These are phyloP conservation scores for Protomyces inouyei DNA, from an alignment of 1,139 yeast genomes.

Conservation along the genomic window DNA sequence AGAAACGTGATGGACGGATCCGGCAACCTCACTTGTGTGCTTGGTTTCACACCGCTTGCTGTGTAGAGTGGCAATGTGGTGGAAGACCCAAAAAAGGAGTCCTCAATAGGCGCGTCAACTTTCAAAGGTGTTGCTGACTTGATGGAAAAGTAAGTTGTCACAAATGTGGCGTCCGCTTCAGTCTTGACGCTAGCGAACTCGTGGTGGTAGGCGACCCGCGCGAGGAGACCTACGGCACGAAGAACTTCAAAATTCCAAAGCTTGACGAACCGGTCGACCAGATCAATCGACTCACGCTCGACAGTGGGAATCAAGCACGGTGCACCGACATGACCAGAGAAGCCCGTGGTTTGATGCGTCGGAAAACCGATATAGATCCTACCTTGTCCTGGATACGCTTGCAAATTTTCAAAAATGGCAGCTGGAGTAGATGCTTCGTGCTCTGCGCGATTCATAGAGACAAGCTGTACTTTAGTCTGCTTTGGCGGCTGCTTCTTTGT, in stretches of 20 bases:
- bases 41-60: conserved; percentile 38
- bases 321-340: conserved; percentile 42
- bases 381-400: conserved; percentile 28
- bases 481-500: conserved; percentile 45
- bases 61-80: conserved; percentile 38
- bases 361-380: conserved; percentile 44
- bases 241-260: conserved; percentile 45
- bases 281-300: conserved; percentile 46
- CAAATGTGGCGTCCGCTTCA: conserved; percentile 7
- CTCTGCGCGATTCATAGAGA: conserved; percentile 37
- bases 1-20: conserved; percentile 37
- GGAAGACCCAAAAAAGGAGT: conserved; percentile 23
- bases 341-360: conserved; percentile 44
- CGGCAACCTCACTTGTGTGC: conserved; percentile 38
- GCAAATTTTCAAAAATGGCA: conserved; percentile 40
- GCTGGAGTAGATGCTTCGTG: conserved; percentile 38
- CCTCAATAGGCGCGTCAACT: conserved; percentile 19
- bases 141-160: conserved; percentile 19
- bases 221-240: conserved; percentile 41
- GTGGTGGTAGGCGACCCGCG: conserved; percentile 41
- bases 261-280: conserved; percentile 43
- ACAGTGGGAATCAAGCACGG: conserved; percentile 45
- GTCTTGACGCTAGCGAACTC: conserved; percentile 36
- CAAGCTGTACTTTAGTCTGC: conserved; percentile 40
- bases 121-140: conserved; percentile 18